Conservation (phyloP, 2,329 filamentous ascomycete genomes). For the Penicillium sp. region DNA sequence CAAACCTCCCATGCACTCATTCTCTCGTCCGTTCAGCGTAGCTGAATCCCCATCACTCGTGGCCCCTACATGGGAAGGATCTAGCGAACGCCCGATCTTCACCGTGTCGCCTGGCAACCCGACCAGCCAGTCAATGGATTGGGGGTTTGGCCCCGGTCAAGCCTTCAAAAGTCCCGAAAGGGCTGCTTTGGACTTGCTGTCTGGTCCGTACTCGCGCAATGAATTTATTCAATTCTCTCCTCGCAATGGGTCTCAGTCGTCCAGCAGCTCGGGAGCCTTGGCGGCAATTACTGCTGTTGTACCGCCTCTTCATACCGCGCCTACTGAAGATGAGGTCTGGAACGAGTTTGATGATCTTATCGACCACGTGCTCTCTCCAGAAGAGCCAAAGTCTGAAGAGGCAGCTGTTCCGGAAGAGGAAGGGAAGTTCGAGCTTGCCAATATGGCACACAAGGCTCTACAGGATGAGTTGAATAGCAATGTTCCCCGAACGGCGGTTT, state of each 20-base stretch:
- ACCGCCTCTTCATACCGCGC: constrained; percentile 59
- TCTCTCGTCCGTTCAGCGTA: constrained; percentile 74
- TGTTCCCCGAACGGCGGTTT: not conserved
- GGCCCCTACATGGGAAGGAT: constrained; percentile 25
- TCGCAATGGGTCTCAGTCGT: constrained; percentile 68
- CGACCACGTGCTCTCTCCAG: constrained; percentile 61
- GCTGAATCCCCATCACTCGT: constrained; percentile 44
- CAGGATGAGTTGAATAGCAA: constrained; percentile 35
- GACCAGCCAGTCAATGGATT: constrained; percentile 25
- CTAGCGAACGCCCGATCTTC: constrained; percentile 24
- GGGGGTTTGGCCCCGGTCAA: constrained; percentile 29
- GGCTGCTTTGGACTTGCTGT: constrained; percentile 32
- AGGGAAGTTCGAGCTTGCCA: constrained; percentile 38
- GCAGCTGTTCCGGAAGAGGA: constrained; percentile 13
- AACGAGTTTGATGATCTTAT: constrained; percentile 89
- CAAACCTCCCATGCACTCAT: constrained; percentile 71
- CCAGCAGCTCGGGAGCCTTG: constrained; percentile 63
- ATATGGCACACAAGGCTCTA: constrained; percentile 38
- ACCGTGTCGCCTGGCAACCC: constrained; percentile 23
- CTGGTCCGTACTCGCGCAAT: constrained; percentile 39
- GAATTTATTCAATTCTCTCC: constrained; percentile 76
- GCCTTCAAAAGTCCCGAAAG: constrained; percentile 35
- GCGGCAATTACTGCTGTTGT: constrained; percentile 65
- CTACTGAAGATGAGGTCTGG: constrained; percentile 86
- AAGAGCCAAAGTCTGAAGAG: constrained; percentile 23